Evolutionary conservation across 306 rosid species (phyloP).

Genomic region (Vigna nakashimae): DNA sequence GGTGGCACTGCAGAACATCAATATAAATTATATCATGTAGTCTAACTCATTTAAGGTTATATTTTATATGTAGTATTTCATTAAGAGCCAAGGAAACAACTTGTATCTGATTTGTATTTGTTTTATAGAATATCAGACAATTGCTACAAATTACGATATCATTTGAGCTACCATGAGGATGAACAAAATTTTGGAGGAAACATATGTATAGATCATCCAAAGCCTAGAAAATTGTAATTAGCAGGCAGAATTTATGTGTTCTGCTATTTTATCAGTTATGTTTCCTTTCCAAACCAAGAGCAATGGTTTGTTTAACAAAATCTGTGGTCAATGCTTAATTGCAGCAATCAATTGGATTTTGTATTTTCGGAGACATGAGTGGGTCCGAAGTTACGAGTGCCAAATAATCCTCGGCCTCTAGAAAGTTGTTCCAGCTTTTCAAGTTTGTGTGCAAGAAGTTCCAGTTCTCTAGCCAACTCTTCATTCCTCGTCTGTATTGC

Average conservation of each 20-base stretch:
- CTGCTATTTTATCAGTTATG: neutral
- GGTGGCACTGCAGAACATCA: neutral
- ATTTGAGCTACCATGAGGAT: neutral
- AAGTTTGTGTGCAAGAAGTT: conserved; percentile 49
- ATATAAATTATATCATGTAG: neutral
- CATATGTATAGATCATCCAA: neutral
- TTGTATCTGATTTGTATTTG: neutral
- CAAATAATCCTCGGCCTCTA: conserved; percentile 60
- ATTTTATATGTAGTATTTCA: neutral
- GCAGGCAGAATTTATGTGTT: neutral
- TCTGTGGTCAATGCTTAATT: conserved; percentile 2
- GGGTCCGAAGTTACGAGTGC: conserved; percentile 55
- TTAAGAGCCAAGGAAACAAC: neutral
- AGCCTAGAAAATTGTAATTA: neutral
- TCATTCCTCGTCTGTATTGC: conserved; percentile 53
- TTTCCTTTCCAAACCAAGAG: conserved; percentile 11
- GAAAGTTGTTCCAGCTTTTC: conserved; percentile 64
- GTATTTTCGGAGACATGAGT: conserved; percentile 32
- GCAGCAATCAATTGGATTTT: conserved; percentile 44
- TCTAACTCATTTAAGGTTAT: neutral
- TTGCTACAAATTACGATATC: neutral
- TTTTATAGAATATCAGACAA: neutral
- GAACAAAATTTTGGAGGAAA: neutral
- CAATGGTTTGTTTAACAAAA: conserved; percentile 19
- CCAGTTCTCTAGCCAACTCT: conserved; percentile 41